A percentile compares a stretch with the other conserved stretches of the same genome.
Conservation (phyloP, 164 flowering plant genomes). For the Cinnamomum chago region DNA sequence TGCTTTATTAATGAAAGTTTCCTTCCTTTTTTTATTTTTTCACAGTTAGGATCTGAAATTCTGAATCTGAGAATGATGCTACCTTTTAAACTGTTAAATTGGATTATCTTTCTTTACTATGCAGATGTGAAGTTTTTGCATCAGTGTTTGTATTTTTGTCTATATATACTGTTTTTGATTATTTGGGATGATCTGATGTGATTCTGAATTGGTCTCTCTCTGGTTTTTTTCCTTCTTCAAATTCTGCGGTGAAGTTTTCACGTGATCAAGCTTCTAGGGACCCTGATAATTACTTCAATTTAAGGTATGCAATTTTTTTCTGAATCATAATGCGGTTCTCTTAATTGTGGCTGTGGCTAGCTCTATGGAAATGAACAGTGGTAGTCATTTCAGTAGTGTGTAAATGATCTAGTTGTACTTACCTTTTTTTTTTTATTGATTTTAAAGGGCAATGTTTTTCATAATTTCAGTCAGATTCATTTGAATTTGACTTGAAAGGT, state of each 20-base stretch:
- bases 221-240: background rate
- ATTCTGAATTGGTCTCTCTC: background rate
- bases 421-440: background rate
- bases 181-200: background rate
- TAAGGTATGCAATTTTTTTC: conserved; percentile 45
- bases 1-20: no score
- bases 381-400: background rate
- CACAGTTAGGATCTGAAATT: background rate
- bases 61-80: no score
- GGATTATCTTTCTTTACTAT: background rate
- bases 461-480: background rate
- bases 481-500: background rate
- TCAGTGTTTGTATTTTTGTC: background rate
- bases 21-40: background rate
- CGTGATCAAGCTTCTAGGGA: conserved; percentile 83
- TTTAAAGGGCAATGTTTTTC: background rate
- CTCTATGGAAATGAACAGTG: conserved; percentile 1
- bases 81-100: background rate
- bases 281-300: conserved; percentile 85
- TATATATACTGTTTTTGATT: background rate
- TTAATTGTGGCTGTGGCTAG: background rate
- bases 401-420: background rate
- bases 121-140: background rate
- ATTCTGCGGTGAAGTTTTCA: conserved; percentile 43
- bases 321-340: background rate